Conservation (phyloP, 139 green algal species). For the Raphidocelis subcapitata region DNA sequence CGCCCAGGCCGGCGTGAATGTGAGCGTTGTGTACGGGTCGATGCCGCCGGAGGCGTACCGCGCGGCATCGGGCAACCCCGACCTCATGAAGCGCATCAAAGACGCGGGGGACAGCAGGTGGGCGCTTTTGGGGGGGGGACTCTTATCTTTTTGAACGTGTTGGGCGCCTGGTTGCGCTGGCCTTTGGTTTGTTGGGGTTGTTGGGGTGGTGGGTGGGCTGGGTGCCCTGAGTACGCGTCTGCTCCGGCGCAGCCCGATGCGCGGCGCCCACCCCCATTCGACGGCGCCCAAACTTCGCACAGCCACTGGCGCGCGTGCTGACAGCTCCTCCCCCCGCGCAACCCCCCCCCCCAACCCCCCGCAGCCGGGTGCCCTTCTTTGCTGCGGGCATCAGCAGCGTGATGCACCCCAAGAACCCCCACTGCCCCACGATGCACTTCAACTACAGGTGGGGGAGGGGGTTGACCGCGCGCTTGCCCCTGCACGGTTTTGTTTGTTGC, state of each 20-base stretch:
- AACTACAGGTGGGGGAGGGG: slow-evolving; percentile 98
- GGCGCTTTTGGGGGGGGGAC: background rate
- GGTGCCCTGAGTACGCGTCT: too few species aligned
- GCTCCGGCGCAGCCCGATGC: too few species aligned
- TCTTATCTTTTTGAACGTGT: background rate
- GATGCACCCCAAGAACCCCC: slow-evolving; percentile 97
- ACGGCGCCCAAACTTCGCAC: background rate
- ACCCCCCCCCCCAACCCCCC: background rate
- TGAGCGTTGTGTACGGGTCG: slow-evolving; percentile 95
- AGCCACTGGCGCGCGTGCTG: too few species aligned
- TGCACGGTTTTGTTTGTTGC: too few species aligned
- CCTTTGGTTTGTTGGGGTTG: too few species aligned
- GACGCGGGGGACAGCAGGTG: background rate
- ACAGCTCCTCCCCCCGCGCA: too few species aligned
- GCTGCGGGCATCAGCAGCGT: slow-evolving; percentile 95
- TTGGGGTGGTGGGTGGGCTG: too few species aligned
- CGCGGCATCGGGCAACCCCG: slow-evolving; percentile 70
- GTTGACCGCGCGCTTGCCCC: too few species aligned
- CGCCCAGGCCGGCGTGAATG: slow-evolving; percentile 81
- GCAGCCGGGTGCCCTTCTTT: slow-evolving; percentile 95
- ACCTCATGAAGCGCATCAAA: background rate
- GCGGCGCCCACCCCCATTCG: too few species aligned
- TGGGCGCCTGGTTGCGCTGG: too few species aligned
- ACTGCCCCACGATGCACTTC: slow-evolving; percentile 98
- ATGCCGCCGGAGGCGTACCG: slow-evolving; percentile 98